phyloP scores from a whole-genome alignment of 306 rosid genomes.

The Malus sieversii region DNA sequence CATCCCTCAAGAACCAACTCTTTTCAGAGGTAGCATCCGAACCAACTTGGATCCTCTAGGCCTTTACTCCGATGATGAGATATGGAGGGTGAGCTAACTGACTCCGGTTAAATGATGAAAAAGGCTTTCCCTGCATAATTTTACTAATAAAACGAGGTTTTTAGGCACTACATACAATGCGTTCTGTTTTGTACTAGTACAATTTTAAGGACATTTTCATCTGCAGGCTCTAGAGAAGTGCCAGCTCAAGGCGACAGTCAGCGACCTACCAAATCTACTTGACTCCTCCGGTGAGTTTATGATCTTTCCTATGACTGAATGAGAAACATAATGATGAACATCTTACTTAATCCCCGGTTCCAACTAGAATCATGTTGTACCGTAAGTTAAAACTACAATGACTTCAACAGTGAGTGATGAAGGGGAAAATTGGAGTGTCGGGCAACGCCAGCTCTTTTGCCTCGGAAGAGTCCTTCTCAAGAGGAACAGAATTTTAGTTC shows the following conservation, averaged over 20 bases:
- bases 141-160: neutral
- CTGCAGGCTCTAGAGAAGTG: conserved; percentile 66
- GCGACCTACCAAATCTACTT: conserved; percentile 46
- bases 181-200: neutral
- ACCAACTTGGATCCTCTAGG: conserved; percentile 78
- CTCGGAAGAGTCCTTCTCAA: conserved; percentile 71
- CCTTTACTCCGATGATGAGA: conserved; percentile 62
- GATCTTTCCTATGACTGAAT: neutral
- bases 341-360: neutral
- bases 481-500: conserved; percentile 60
- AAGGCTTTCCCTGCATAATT: neutral
- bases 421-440: conserved; percentile 70
- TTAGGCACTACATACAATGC: neutral
- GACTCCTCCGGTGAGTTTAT: conserved; percentile 58
- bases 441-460: conserved; percentile 64
- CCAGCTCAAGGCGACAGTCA: conserved; percentile 56
- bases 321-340: neutral
- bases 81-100: conserved; percentile 56
- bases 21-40: conserved; percentile 66
- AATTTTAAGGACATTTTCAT: neutral
- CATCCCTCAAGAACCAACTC: conserved; percentile 87
- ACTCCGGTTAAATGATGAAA: neutral
- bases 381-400: neutral
- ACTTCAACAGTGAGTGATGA: conserved; percentile 47
- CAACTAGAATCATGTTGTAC: neutral